Conservation (phyloP, 1,284 basidiomycete genomes). For the Trametes versicolor region DNA sequence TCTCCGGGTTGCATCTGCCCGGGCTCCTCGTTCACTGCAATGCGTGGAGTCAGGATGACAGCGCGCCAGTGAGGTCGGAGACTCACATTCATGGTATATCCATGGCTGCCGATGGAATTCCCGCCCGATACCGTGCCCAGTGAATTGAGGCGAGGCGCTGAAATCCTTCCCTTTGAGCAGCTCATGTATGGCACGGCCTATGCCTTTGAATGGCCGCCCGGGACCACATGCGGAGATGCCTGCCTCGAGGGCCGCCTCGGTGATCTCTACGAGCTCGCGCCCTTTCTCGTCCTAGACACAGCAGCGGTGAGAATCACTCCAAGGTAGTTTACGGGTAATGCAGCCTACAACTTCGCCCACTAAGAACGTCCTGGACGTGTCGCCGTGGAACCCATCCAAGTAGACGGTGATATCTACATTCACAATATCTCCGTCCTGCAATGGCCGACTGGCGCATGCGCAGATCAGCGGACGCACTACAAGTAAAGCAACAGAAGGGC, state of each 20-base stretch:
- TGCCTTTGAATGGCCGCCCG: conserved; percentile 74
- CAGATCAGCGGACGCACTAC: neutral
- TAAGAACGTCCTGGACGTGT: conserved; percentile 84
- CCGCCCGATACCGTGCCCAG: conserved; percentile 89
- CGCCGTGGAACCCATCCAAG: conserved; percentile 84
- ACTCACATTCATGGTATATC: conserved; percentile 78
- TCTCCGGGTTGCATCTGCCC: conserved; percentile 84
- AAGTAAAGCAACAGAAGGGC: conserved; percentile 6
- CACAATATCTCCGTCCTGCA: conserved; percentile 84
- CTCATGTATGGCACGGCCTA: conserved; percentile 81
- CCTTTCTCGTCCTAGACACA: conserved; percentile 71
- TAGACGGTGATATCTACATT: conserved; percentile 89
- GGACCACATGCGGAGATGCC: conserved; percentile 85
- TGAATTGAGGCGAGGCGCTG: conserved; percentile 80
- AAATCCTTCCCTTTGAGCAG: conserved; percentile 55
- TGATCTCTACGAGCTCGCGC: conserved; percentile 66
- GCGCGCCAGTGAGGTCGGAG: neutral
- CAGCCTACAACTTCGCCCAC: conserved; percentile 76
- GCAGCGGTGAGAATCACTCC: neutral
- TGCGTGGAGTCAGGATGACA: neutral
- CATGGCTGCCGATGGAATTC: conserved; percentile 88
- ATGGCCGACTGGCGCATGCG: conserved; percentile 64
- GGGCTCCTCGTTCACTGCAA: conserved; percentile 78
- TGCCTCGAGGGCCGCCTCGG: conserved; percentile 73
- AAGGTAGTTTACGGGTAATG: neutral